phyloP scores from a whole-genome alignment of 1,139 yeast genomes.

The Kodamaea ohmeri region DNA sequence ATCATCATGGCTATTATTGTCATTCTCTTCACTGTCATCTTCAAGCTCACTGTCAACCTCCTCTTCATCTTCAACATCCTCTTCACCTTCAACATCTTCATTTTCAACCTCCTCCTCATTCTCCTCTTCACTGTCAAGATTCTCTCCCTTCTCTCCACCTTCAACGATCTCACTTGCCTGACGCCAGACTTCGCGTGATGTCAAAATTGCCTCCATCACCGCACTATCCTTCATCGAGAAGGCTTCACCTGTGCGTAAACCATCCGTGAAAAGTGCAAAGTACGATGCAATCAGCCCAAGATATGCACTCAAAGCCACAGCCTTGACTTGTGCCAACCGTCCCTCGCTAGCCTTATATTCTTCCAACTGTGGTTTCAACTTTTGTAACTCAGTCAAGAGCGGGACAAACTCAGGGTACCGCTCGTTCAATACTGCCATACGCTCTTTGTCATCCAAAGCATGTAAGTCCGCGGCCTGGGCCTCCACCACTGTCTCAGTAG shows the following conservation, averaged over 20 bases:
- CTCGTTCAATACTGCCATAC: conserved; percentile 48
- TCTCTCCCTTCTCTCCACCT: conserved; percentile 4
- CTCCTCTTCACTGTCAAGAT: conserved; percentile 11
- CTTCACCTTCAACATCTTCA: conserved; percentile 17
- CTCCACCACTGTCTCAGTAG: conserved; percentile 21
- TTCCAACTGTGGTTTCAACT: conserved; percentile 43
- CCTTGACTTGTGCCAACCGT: conserved; percentile 48
- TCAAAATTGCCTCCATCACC: conserved; percentile 80
- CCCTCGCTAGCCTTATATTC: conserved; percentile 22
- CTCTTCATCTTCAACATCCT: conserved; percentile 25
- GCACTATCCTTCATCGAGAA: conserved; percentile 78
- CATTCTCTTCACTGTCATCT: conserved; percentile 11
- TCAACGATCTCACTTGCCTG: conserved; percentile 58
- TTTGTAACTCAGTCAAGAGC: conserved; percentile 60
- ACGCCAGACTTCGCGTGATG: conserved; percentile 87
- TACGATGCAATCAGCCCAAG: conserved; percentile 72
- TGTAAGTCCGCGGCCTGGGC: conserved; percentile 28
- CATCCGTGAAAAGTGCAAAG: conserved; percentile 65
- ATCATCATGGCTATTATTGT: conserved; percentile 14
- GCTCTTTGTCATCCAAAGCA: conserved; percentile 41
- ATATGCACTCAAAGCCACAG: conserved; percentile 71
- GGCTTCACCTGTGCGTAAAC: conserved; percentile 51
- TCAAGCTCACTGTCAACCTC: conserved; percentile 29
- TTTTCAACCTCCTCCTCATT: conserved; percentile 14
- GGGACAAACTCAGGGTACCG: conserved; percentile 85